phyloP scores from a whole-genome alignment of 345 rosid genomes.

The Salix purpurea region DNA sequence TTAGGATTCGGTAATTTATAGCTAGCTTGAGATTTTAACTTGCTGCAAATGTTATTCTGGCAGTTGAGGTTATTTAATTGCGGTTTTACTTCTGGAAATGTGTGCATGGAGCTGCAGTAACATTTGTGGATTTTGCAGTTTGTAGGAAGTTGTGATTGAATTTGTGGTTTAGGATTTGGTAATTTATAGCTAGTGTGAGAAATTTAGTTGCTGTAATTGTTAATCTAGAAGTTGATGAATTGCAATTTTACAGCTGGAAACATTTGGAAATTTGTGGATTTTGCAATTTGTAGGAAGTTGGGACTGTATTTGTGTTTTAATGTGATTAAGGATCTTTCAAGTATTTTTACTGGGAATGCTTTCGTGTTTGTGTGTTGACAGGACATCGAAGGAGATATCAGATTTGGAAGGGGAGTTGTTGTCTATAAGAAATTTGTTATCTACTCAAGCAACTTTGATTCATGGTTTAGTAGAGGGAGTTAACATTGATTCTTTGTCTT shows the following conservation, averaged over 20 bases:
- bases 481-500: slow-evolving; percentile 48
- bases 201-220: neutral
- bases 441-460: slow-evolving; percentile 90
- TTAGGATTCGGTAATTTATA: neutral
- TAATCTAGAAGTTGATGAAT: neutral
- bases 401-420: slow-evolving; percentile 97
- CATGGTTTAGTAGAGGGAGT: slow-evolving; percentile 93
- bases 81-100: neutral
- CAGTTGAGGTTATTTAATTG: neutral
- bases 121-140: neutral
- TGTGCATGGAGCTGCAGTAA: neutral
- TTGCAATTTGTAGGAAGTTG: too few species aligned
- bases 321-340: neutral
- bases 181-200: too few species aligned
- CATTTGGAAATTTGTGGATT: too few species aligned
- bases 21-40: neutral
- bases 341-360: neutral
- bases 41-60: neutral
- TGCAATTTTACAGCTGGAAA: too few species aligned
- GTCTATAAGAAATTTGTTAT: slow-evolving; percentile 81
- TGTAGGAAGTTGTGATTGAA: neutral
- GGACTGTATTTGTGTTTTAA: neutral
- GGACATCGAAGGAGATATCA: slow-evolving; percentile 97
- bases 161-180: neutral
- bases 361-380: slow-evolving; percentile 23